These are phyloP conservation scores for Aspergillus sp. DNA, from an alignment of 2,329 filamentous ascomycete species.

Conservation along the genomic window DNA sequence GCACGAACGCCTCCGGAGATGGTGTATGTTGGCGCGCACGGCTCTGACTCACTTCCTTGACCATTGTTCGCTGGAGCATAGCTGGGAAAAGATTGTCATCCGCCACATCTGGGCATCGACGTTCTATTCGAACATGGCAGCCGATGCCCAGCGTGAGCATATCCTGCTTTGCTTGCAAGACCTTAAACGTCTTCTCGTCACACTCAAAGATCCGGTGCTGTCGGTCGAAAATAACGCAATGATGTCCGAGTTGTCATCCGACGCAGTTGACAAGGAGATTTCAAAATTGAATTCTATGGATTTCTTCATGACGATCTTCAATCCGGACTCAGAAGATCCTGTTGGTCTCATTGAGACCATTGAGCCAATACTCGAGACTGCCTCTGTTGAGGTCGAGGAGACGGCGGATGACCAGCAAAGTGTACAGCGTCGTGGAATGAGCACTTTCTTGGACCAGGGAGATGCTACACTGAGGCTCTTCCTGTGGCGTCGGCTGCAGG, in stretches of 20 bases:
- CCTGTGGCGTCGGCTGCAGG: conserved; percentile 87
- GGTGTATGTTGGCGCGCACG: conserved; percentile 62
- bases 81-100: conserved; percentile 53
- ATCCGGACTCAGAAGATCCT: conserved; percentile 78
- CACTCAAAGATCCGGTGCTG: conserved; percentile 51
- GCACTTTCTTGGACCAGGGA: conserved; percentile 80
- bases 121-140: conserved; percentile 62
- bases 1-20: conserved; percentile 63
- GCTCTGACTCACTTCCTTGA: conserved; percentile 52
- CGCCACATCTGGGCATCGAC: conserved; percentile 71
- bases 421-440: conserved; percentile 71
- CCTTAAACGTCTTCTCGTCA: conserved; percentile 59
- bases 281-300: conserved; percentile 94
- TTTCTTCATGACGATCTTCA: conserved; percentile 90
- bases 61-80: conserved; percentile 31
- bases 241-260: conserved; percentile 82
- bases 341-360: conserved; percentile 86
- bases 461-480: conserved; percentile 83
- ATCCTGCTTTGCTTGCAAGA: conserved; percentile 67
- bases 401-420: conserved; percentile 46
- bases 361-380: conserved; percentile 85
- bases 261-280: conserved; percentile 87
- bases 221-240: conserved; percentile 82
- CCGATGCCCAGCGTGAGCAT: conserved; percentile 62
- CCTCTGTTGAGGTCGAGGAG: conserved; percentile 36